phyloP scores from a whole-genome alignment of 1,284 basidiomycete genomes.

The Mycosarcoma mackinlayi region DNA sequence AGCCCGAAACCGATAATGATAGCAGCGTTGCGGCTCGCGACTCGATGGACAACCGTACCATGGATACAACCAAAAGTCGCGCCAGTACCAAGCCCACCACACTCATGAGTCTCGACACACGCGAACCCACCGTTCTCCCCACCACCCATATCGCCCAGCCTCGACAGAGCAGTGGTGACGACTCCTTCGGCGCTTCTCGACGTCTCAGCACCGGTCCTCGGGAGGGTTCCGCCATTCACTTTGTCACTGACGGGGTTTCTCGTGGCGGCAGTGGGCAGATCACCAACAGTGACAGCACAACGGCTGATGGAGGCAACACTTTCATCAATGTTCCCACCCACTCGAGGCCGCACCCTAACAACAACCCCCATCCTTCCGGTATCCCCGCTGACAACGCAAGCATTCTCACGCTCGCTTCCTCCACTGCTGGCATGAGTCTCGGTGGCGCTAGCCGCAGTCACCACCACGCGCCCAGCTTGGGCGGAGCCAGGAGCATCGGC shows the following conservation, averaged over 20 bases:
- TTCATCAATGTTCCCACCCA: conserved; percentile 75
- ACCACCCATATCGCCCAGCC: conserved; percentile 92
- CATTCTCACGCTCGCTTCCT: conserved; percentile 89
- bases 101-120: conserved; percentile 80
- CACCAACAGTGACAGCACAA: conserved; percentile 1
- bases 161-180: conserved; percentile 69
- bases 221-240: conserved; percentile 31
- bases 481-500: conserved; percentile 56
- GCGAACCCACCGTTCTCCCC: conserved; percentile 39
- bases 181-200: conserved; percentile 29
- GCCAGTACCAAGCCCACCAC: conserved; percentile 96
- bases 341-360: conserved; percentile 88
- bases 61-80: conserved; percentile 74
- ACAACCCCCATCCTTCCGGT: conserved; percentile 90
- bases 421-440: conserved; percentile 71
- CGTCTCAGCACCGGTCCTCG: conserved; percentile 39
- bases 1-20: conserved; percentile 28
- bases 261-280: conserved; percentile 29
- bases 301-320: conserved; percentile 22
- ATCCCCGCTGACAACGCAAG: conserved; percentile 91
- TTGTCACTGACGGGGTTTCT: conserved; percentile 21
- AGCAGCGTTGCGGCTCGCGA: conserved; percentile 46
- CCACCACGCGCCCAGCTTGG: conserved; percentile 48
- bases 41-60: conserved; percentile 55
- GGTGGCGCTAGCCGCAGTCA: conserved; percentile 51